These are phyloP conservation scores for Pestalotiopsis sp. DNA, from an alignment of 2,329 filamentous ascomycete genomes.

Conservation along the genomic window DNA sequence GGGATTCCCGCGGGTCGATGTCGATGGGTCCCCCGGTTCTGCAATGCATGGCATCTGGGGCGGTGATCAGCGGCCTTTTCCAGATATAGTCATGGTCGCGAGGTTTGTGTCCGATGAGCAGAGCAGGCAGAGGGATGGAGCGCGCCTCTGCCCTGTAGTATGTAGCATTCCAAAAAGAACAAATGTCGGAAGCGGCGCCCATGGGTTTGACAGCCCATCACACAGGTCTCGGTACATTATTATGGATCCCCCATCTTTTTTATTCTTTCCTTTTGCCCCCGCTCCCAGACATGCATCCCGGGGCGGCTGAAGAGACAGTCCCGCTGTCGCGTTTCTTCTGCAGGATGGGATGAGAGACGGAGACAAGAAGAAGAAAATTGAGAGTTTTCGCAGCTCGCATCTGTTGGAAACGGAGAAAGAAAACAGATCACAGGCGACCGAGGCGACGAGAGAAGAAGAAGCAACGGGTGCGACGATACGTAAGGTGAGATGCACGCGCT, in stretches of 20 bases:
- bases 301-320: not conserved
- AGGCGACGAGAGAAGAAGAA: not conserved
- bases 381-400: conserved; percentile 1
- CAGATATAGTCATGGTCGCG: conserved; percentile 32
- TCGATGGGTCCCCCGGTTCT: not conserved
- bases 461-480: not conserved
- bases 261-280: not conserved
- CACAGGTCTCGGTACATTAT: not conserved
- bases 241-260: not conserved
- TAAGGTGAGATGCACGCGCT: conserved; percentile 10
- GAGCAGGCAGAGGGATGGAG: not conserved
- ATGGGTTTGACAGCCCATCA: conserved; percentile 1
- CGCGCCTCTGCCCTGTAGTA: not conserved
- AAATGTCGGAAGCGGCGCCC: conserved; percentile 1
- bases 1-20: not conserved
- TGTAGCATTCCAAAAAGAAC: not conserved
- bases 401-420: conserved; percentile 2
- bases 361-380: not conserved
- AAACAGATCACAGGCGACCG: not conserved
- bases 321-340: not conserved
- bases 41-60: conserved; percentile 6
- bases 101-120: conserved; percentile 17
- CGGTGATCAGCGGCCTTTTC: conserved; percentile 22
- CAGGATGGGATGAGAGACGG: not conserved
- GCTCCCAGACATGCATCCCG: not conserved